Evolutionary conservation across 441 rosid species (phyloP), one percentile per base, ranked within the genome.

Genomic region (Arabidopsis hybrid): DNA sequence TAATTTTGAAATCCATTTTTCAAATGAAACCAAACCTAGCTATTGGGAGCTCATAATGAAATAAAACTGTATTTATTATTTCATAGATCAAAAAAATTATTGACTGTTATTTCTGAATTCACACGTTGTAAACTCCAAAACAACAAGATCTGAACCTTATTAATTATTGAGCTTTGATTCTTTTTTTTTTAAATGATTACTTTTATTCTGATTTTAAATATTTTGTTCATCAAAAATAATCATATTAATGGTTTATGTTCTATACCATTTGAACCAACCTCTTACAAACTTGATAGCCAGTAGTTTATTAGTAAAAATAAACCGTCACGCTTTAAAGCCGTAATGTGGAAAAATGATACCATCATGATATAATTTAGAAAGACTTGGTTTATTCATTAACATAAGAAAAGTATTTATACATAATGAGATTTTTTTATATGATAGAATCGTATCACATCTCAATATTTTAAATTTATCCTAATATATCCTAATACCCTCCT

Each of bases 211-310:
- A 60, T 60, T 60, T 60, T 39, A 47, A 60, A 11, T 39, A 12
- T 11, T 67, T 32, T 11, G 6, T 43, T 17, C 12, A 3, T 32
- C 45, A 21, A 17, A 43, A 69, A 43, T 21, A 32, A 56, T 43
- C 35, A 56, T 45, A 31, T 7, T 57, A 68, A 57, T 42, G 13
- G 35, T 32, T 68, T 17, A 42, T 21, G 6, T 43, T 42, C 2
- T 21, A 21, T 56, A 43, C 65, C 13, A 56, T 56, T 6, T 53
- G 36, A 26, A 53, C 36, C 9, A 21, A 53, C 42, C 51, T 67
- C 26, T 21, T 21, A 21, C 26, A 21, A 21, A 21, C 26, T 21
- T 21, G 26, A 21, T 21, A 21, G 26, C 26, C 26, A 21, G 26
- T 21, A 21, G 26, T 21, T 21, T 21, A 21, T 21, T 21, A 21